These are phyloP conservation scores for Kockovaella imperatae DNA, from an alignment of 768 basidiomycete genomes.

Conservation along the genomic window DNA sequence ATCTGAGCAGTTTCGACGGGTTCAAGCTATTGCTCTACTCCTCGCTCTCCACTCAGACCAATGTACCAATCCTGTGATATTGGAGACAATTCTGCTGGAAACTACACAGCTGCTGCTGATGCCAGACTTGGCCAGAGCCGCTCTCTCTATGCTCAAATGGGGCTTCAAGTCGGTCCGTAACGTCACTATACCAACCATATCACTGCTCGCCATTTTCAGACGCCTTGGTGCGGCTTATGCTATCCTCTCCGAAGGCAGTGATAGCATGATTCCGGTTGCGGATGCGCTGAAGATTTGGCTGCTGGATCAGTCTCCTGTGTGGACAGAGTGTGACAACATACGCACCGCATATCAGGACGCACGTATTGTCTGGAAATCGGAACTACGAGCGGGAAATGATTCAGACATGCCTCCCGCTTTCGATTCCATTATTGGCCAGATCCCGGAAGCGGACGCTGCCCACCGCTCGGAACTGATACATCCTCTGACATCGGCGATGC, in stretches of 20 bases:
- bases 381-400: too few relatives aligned
- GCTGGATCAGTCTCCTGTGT: not conserved
- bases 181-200: conserved; percentile 22
- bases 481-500: too few relatives aligned
- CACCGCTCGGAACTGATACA: too few relatives aligned
- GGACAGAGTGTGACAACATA: too few relatives aligned
- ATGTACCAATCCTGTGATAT: conserved; percentile 56
- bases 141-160: conserved; percentile 75
- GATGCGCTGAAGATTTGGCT: conserved; percentile 6
- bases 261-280: not conserved
- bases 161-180: conserved; percentile 49
- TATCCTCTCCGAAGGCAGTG: not conserved
- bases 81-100: conserved; percentile 63
- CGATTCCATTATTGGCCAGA: too few relatives aligned
- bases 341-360: not conserved
- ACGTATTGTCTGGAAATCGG: not conserved
- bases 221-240: conserved; percentile 48
- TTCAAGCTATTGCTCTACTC: conserved; percentile 68
- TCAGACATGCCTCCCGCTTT: too few relatives aligned
- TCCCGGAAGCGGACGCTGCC: too few relatives aligned
- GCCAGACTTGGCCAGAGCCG: conserved; percentile 58
- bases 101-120: conserved; percentile 60
- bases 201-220: conserved; percentile 60
- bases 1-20: conserved; percentile 69
- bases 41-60: conserved; percentile 56